A percentile compares a stretch with the other conserved stretches of the same genome.
Evolutionary conservation across 2,329 filamentous ascomycete genomes (phyloP).

Genomic region (Neurospora crassa): DNA sequence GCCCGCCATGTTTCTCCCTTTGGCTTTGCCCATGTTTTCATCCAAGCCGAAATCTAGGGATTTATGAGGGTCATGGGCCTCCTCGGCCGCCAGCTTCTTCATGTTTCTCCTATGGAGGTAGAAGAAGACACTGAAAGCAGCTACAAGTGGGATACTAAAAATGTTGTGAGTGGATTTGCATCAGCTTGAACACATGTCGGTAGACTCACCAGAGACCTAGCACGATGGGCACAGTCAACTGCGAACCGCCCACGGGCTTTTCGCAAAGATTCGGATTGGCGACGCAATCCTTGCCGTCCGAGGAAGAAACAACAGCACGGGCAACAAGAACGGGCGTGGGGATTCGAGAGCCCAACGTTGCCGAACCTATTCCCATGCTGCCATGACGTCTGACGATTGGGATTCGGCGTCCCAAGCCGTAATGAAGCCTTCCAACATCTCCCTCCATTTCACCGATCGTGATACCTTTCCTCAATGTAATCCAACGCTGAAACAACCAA

Average conservation of each 20-base stretch:
- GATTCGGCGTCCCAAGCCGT: slow-evolving; percentile 17
- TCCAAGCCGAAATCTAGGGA: slow-evolving; percentile 87
- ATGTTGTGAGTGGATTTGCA: slow-evolving; percentile 12
- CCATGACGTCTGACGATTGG: slow-evolving; percentile 10
- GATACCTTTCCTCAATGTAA: slow-evolving; percentile 5
- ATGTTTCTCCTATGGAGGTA: slow-evolving; percentile 73
- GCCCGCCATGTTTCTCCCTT: slow-evolving; percentile 35
- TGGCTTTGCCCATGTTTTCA: slow-evolving; percentile 33
- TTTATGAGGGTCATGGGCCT: slow-evolving; percentile 76
- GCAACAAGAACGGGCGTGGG: slow-evolving; percentile 11
- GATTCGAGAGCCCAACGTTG: slow-evolving; percentile 9
- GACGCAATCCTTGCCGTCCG: slow-evolving; percentile 7
- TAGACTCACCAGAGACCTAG: slow-evolving; percentile 60
- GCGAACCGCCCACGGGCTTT: slow-evolving; percentile 44
- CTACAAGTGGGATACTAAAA: slow-evolving; percentile 63
- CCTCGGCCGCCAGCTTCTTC: slow-evolving; percentile 63
- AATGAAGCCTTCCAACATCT: slow-evolving; percentile 8
- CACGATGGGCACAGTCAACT: slow-evolving; percentile 54
- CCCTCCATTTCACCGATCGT: slow-evolving; percentile 15
- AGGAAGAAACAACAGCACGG: slow-evolving; percentile 5
- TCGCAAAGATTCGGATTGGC: slow-evolving; percentile 41
- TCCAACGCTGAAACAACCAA: background rate
- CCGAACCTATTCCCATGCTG: slow-evolving; percentile 3
- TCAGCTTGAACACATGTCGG: slow-evolving; percentile 1
- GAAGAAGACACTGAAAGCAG: slow-evolving; percentile 57